Evolutionary conservation across 192 early-diverging fungal genomes (phyloP).

Genomic region (Rhizophagus sp.): DNA sequence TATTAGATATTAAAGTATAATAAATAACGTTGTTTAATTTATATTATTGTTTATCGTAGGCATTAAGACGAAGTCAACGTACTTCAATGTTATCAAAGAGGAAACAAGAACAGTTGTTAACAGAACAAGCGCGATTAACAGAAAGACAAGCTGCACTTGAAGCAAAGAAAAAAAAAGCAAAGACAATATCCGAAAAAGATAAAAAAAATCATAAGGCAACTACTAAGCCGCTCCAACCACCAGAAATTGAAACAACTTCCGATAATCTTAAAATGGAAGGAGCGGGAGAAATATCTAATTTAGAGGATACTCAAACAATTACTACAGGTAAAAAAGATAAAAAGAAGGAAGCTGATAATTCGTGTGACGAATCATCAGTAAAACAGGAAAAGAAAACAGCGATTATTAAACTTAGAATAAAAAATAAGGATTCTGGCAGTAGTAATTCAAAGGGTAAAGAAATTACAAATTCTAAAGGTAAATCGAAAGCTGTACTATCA

Average conservation of each 20-base stretch:
- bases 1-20: neutral
- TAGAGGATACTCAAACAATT: neutral
- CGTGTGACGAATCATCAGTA: neutral
- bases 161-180: neutral
- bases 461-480: neutral
- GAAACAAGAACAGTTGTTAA: neutral
- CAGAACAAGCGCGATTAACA: neutral
- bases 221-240: neutral
- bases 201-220: neutral
- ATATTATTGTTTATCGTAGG: neutral
- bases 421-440: neutral
- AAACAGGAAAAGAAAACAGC: neutral
- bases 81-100: neutral
- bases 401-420: conserved; percentile 2
- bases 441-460: neutral
- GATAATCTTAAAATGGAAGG: neutral
- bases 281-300: neutral
- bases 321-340: neutral
- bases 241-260: neutral
- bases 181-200: neutral
- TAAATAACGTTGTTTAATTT: neutral
- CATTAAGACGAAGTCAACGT: neutral
- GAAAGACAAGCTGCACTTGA: neutral
- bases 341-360: neutral
- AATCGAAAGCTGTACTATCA: neutral